phyloP scores from a whole-genome alignment of 2,329 filamentous ascomycete species.

The Chrysoporthe austroafricana region DNA sequence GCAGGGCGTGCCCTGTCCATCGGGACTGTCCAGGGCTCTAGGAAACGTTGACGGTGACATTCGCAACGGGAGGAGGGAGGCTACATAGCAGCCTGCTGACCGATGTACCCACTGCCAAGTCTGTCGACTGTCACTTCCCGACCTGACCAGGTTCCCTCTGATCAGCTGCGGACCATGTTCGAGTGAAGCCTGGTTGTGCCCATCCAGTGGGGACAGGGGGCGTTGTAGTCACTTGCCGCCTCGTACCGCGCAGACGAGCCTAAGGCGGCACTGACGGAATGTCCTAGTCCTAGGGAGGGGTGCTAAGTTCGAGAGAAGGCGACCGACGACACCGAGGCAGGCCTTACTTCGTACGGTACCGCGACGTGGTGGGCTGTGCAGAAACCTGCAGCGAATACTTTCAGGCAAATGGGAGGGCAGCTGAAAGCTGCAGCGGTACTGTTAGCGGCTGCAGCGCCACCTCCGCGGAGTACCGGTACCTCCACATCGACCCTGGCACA shows the following conservation, averaged over 20 bases:
- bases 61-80: neutral
- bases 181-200: neutral
- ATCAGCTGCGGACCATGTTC: neutral
- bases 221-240: conserved; percentile 6
- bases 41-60: neutral
- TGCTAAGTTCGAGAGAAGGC: neutral
- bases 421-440: conserved; percentile 39
- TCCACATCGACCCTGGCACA: conserved; percentile 6
- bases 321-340: conserved; percentile 20
- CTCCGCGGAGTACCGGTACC: conserved; percentile 26
- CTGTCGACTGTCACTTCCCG: neutral
- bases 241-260: conserved; percentile 12
- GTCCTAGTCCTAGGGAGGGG: neutral
- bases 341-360: conserved; percentile 15
- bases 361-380: conserved; percentile 39
- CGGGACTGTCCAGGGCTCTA: conserved; percentile 2
- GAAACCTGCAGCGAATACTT: conserved; percentile 37
- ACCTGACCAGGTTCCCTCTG: neutral
- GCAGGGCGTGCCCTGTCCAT: conserved; percentile 14
- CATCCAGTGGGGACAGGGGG: neutral
- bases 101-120: neutral
- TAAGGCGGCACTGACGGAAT: neutral
- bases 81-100: neutral
- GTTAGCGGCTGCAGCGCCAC: conserved; percentile 38
- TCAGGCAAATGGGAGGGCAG: conserved; percentile 38